Conservation (phyloP, 2,329 filamentous ascomycete species). For the Aureobasidium sp. region DNA sequence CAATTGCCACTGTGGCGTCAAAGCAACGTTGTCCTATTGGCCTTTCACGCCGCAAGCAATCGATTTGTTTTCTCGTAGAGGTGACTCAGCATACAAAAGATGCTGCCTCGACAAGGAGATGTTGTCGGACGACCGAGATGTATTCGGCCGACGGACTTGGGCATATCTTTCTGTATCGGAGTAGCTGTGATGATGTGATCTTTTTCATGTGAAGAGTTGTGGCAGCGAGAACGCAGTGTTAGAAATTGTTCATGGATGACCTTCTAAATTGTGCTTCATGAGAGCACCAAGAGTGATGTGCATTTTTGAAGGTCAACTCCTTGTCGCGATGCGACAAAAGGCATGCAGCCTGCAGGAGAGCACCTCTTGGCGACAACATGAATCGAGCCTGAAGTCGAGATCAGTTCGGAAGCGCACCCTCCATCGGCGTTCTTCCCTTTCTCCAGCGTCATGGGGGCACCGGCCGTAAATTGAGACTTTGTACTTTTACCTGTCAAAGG, state of each 20-base stretch:
- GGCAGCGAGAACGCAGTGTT: background rate
- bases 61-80: background rate
- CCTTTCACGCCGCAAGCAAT: background rate
- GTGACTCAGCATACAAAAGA: background rate
- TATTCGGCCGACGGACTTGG: background rate
- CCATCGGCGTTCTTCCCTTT: background rate
- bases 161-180: background rate
- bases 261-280: background rate
- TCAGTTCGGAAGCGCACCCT: background rate
- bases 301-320: background rate
- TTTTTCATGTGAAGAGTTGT: background rate
- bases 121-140: background rate
- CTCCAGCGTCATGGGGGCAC: background rate
- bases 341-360: background rate
- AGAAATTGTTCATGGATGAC: background rate
- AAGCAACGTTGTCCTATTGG: background rate
- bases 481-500: background rate
- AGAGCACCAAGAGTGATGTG: background rate
- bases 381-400: background rate
- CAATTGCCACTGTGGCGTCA: slow-evolving; percentile 10
- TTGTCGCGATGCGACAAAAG: background rate
- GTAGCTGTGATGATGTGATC: background rate
- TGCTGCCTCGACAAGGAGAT: background rate
- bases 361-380: slow-evolving; percentile 5
- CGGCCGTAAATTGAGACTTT: background rate